Percentiles rank a stretch among this genome's conserved stretches.
phyloP scores from a whole-genome alignment of 352 stramenopile genomes.

The Aphanomyces invadans region DNA sequence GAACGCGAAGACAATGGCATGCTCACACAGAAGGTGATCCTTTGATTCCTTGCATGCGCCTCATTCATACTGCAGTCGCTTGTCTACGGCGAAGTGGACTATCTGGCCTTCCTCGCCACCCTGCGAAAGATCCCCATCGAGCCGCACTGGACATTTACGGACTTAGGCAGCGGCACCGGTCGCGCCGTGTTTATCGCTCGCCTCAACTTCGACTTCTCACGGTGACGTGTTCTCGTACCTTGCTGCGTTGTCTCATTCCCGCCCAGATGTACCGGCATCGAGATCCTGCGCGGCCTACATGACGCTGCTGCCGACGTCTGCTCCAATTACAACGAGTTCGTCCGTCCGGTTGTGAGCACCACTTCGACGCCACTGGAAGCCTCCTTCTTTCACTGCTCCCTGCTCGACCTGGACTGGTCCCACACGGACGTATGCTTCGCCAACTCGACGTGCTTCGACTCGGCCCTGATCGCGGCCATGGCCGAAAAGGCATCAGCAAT shows the following conservation, averaged over 20 bases:
- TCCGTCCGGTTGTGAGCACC: background rate
- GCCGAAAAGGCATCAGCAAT: slow-evolving; percentile 29
- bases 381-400: slow-evolving; percentile 22
- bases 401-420: slow-evolving; percentile 35
- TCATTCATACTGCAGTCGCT: slow-evolving; percentile 27
- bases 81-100: slow-evolving; percentile 39
- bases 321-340: slow-evolving; percentile 22
- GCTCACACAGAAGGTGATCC: slow-evolving; percentile 23
- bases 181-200: slow-evolving; percentile 39
- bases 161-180: slow-evolving; percentile 40
- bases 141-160: slow-evolving; percentile 34
- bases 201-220: slow-evolving; percentile 36
- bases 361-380: background rate
- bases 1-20: slow-evolving; percentile 32
- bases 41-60: background rate
- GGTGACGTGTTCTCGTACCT: background rate
- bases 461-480: slow-evolving; percentile 33
- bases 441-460: slow-evolving; percentile 48
- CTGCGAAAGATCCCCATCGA: slow-evolving; percentile 29
- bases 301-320: slow-evolving; percentile 28
- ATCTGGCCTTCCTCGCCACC: slow-evolving; percentile 28
- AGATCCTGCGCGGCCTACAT: slow-evolving; percentile 37
- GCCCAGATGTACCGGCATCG: slow-evolving; percentile 38
- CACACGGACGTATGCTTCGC: slow-evolving; percentile 35
- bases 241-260: background rate